Conservation (phyloP, 306 rosid species). For the Gleditsia sinensis region DNA sequence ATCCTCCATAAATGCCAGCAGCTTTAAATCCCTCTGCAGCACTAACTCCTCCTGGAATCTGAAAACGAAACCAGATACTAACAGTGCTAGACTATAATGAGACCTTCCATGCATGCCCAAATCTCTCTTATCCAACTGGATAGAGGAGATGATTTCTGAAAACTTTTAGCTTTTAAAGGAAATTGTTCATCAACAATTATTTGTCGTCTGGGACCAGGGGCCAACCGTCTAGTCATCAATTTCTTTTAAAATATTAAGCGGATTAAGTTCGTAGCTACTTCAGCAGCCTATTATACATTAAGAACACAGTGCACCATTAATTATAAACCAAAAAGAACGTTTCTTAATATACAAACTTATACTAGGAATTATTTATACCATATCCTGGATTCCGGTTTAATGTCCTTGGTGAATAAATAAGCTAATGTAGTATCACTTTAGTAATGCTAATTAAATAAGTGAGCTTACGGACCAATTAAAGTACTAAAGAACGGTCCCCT, state of each 20-base stretch:
- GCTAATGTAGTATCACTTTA: background rate
- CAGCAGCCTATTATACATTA: background rate
- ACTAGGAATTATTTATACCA: background rate
- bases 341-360: background rate
- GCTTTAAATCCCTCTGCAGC: slow-evolving; percentile 95
- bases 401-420: background rate
- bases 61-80: slow-evolving; percentile 26
- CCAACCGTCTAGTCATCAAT: too few relatives aligned
- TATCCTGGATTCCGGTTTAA: background rate
- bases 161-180: background rate
- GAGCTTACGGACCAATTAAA: background rate
- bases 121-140: background rate
- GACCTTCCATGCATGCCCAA: background rate
- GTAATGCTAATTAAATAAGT: background rate
- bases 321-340: background rate
- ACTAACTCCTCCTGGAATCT: slow-evolving; percentile 92
- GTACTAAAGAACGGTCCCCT: background rate
- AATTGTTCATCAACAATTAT: background rate
- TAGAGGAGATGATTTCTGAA: background rate
- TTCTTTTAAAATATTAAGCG: background rate
- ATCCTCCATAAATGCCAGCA: slow-evolving; percentile 80
- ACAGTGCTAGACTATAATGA: background rate
- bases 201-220: background rate
- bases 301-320: background rate
- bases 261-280: background rate